A percentile compares a stretch with the other conserved stretches of the same genome.
Conservation (phyloP, 305 asterid species). For the Fraxinus latifolia region DNA sequence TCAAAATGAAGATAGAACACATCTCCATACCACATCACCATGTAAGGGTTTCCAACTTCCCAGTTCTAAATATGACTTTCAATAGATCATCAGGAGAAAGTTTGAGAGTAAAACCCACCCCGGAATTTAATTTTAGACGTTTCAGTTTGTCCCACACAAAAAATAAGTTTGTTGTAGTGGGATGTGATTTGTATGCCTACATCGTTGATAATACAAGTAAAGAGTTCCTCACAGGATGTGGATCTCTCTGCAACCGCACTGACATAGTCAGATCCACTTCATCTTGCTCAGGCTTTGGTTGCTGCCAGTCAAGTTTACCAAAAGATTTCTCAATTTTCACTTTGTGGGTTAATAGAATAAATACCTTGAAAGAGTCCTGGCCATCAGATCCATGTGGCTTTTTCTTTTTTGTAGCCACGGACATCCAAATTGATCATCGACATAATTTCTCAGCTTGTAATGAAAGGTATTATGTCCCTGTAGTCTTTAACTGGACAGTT, state of each 20-base stretch:
- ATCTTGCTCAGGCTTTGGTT: constrained; percentile 28
- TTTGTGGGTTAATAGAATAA: constrained; percentile 21
- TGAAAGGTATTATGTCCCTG: background rate
- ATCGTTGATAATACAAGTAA: background rate
- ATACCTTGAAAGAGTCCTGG: constrained; percentile 18
- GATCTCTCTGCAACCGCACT: constrained; percentile 24
- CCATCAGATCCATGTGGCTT: constrained; percentile 13
- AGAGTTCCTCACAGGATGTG: constrained; percentile 21
- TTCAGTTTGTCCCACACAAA: constrained; percentile 10
- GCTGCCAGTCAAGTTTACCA: constrained; percentile 30
- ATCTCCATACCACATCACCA: constrained; percentile 28
- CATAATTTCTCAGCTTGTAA: constrained; percentile 17
- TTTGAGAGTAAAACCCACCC: background rate
- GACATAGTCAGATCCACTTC: constrained; percentile 8
- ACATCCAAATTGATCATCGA: background rate
- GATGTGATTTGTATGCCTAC: constrained; percentile 32
- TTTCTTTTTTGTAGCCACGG: constrained; percentile 21
- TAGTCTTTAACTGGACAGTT: constrained; percentile 27
- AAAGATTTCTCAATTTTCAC: background rate
- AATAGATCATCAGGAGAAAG: constrained; percentile 22
- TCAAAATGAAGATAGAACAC: background rate
- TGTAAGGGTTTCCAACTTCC: background rate
- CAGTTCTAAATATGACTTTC: background rate
- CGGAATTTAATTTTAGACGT: accelerated
- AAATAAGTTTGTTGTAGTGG: constrained; percentile 27